Base-by-base conservation (phyloP, 2,329 filamentous ascomycete species). In the Diaporthe capsici region DNA sequence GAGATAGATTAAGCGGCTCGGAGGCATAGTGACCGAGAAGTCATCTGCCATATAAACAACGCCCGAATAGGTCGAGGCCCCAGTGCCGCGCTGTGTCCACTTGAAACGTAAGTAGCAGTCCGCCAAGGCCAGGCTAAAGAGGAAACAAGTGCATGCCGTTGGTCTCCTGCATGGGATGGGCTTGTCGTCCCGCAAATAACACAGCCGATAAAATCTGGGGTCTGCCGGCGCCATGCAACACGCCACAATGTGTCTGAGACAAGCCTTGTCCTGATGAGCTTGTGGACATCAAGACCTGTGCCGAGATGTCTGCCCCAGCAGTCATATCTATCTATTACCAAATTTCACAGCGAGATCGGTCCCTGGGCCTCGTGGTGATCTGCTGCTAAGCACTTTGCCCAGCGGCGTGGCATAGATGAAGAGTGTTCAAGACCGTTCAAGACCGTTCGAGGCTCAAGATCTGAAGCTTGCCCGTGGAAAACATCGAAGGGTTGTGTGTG, bases 1-100 rank as follows among this genome's bases (percentile, higher is more conserved):
- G 37, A 34, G 63, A 67, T 73, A 75, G 3, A 73, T 73, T 73
- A 61, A 73, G 70, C 74, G 74, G 73, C 74, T 65, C 74, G 74
- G 74, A 75, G 65, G 67, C 47, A 49, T 49, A 31, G 20, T 44
- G 60, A 57, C 74, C 74, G 74, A 75, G 74, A 72, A 67, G 58
- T 72, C 74, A 75, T 72, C 74, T 58, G 60, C 57, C 73, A 72
- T 65, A 71, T 58, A 68, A 74, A 74, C 42, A 39, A n/a, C 15
- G 72, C 61, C 72, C 61, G n/a, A 74, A 70, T 57, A 70, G 63
- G 72, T 12, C 31, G 47, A 73, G 61, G 39, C 28, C 47, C 60
- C 51, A 47, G n/a, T 34, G n/a, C 58, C 42, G 72, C 60, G 42
- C 44, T 70, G 55, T 31, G 65, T 31, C 61, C 49, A 74, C 72